Conservation (phyloP, 352 stramenopile genomes). For the Peronospora farinosa region DNA sequence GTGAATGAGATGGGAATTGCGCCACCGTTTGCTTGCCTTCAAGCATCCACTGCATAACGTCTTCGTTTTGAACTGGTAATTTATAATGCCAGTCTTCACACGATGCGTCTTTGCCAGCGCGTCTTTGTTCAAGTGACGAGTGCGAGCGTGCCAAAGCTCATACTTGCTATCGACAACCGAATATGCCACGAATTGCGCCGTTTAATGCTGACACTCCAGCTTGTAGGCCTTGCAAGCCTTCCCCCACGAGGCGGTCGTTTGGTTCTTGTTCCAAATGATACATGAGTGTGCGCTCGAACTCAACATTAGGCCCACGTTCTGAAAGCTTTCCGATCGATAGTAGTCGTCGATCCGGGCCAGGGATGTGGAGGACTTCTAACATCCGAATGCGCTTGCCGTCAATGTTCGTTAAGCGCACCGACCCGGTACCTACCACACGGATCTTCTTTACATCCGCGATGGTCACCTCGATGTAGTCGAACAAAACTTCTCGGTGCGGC, state of each 20-base stretch:
- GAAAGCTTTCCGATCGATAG: conserved; percentile 14
- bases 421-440: no score
- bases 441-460: neutral
- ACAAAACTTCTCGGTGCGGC: no score
- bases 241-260: conserved; percentile 1
- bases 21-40: neutral
- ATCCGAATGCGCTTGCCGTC: neutral
- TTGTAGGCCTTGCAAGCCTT: conserved; percentile 9
- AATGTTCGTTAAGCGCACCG: no score
- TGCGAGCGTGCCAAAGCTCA: conserved; percentile 1
- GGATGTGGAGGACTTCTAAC: conserved; percentile 7
- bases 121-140: no score
- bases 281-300: conserved; percentile 8
- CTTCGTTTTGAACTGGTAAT: neutral
- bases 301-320: neutral
- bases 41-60: no score
- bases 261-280: no score
- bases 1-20: neutral
- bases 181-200: conserved; percentile 10
- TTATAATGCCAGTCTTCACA: no score
- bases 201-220: conserved; percentile 10
- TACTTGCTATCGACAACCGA: no score
- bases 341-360: neutral
- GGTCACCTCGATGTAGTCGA: neutral
- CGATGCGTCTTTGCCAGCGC: no score